These are phyloP conservation scores for Acanthamoeba triangularis DNA, from an alignment of 208 protist species.

Conservation along the genomic window DNA sequence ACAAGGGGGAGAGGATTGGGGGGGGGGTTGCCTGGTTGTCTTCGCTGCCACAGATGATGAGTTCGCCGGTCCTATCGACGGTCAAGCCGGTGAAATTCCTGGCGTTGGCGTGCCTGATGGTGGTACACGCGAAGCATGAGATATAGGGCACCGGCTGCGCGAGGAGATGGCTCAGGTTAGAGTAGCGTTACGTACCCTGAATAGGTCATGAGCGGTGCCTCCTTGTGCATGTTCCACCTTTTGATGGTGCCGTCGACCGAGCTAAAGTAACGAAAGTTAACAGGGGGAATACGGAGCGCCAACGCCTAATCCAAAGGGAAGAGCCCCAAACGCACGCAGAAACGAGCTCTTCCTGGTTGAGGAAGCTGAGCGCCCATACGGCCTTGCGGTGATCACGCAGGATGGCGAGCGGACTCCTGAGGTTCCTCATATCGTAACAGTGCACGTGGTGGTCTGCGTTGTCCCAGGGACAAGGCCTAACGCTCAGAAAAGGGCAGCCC, in stretches of 20 bases:
- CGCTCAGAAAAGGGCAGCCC: background rate
- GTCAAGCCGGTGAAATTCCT: constrained; percentile 43
- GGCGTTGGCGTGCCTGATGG: background rate
- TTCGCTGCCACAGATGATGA: constrained; percentile 22
- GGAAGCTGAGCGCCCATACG: constrained; percentile 22
- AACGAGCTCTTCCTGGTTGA: background rate
- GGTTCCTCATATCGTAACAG: background rate
- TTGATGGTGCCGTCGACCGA: constrained; percentile 21
- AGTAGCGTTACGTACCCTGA: background rate
- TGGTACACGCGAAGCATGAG: background rate
- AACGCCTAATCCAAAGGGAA: background rate
- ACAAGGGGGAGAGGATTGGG: background rate
- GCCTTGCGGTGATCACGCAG: constrained; percentile 24
- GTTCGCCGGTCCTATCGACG: background rate
- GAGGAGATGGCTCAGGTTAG: background rate
- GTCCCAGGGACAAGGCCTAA: too few species aligned
- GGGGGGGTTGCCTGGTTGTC: background rate
- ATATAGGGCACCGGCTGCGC: background rate
- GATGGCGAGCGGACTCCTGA: background rate
- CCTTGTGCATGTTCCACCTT: constrained; percentile 11
- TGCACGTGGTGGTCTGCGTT: constrained; percentile 16
- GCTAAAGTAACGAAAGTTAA: background rate
- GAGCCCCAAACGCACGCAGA: background rate
- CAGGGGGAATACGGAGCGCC: background rate
- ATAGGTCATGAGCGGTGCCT: background rate